Base-by-base conservation (phyloP, 805 yeast genomes). In the Starmerella scarabaei region DNA sequence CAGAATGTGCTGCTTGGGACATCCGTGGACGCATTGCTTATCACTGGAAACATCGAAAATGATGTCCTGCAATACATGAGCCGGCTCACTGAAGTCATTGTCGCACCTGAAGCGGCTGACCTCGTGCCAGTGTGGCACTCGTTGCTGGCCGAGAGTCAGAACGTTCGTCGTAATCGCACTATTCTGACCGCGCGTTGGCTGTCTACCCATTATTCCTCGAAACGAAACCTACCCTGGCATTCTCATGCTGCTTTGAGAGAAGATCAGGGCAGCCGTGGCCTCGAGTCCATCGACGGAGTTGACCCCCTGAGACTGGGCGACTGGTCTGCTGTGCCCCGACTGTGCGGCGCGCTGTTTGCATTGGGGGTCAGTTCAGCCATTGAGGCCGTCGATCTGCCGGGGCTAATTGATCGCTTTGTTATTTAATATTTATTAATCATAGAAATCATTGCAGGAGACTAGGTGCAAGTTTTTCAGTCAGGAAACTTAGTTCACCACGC, bases 301-400 rank as follows among this genome's bases (percentile, higher is more conserved):
- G 55, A 51, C 30, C 55, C 55, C 16, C 41, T 51, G n/a, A 45
- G 49, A 16, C 37, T 51, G 11, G 38, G 44, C 15, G 33, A 39
- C 7, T 49, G 51, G 51, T 36, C 41, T 16, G 24, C 41, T 4
- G 32, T 44, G 20, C 41, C 47, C 14, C 23, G 37, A 18, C 21
- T 37, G 8, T 23, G 36, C 14, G 41, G 40, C 35, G 38, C 14
- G 33, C 14, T 30, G 21, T 16, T 30, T 9, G 20, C 14, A 11
- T 23, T 11, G 26, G 11, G 26, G 9, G 9, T 23, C 11, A 23
- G 11, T 11, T 23, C 26, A 23, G 11, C 26, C 9, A 7, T 23
- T 11, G 26, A n/a, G n/a, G n/a, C n/a, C n/a, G n/a, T n/a, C n/a
- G n/a, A n/a, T n/a, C n/a, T n/a, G n/a, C 26, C 9, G 26, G 26